Evolutionary conservation across 78 protist species (phyloP).

Genomic region (Chrysochromulina parva): DNA sequence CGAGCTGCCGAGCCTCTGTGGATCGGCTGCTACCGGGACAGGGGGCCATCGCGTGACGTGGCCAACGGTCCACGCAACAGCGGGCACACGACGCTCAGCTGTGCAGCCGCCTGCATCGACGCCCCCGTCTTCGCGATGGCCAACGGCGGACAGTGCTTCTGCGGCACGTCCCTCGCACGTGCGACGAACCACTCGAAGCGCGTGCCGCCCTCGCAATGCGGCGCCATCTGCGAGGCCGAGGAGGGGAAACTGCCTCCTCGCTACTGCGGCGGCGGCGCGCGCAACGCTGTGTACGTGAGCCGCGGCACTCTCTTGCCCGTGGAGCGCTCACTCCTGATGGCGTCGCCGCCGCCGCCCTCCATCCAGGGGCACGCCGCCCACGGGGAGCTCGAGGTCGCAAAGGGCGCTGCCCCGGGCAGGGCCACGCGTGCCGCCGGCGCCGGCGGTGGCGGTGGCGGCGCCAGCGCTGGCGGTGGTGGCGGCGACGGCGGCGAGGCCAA

Average conservation of each 20-base stretch:
- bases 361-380: no score
- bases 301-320: no score
- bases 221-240: background rate
- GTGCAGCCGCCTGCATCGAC: conserved; percentile 16
- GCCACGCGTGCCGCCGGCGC: no score
- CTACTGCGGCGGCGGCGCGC: background rate
- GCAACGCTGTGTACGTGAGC: background rate
- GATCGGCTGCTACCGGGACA: background rate
- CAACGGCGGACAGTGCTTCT: conserved; percentile 17
- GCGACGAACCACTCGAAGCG: background rate
- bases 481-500: no score
- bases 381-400: no score
- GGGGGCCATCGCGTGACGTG: background rate
- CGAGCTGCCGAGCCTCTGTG: background rate
- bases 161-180: background rate
- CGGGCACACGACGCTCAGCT: background rate
- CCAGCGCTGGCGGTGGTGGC: no score
- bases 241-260: background rate
- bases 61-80: background rate
- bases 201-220: background rate
- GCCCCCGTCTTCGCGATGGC: background rate
- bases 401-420: no score
- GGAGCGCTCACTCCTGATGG: no score
- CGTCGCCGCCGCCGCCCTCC: no score
- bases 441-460: no score